Percentiles rank a stretch among this genome's conserved stretches.
Evolutionary conservation across 2,329 filamentous ascomycete genomes (phyloP).

Genomic region (Sporothrix luriei): DNA sequence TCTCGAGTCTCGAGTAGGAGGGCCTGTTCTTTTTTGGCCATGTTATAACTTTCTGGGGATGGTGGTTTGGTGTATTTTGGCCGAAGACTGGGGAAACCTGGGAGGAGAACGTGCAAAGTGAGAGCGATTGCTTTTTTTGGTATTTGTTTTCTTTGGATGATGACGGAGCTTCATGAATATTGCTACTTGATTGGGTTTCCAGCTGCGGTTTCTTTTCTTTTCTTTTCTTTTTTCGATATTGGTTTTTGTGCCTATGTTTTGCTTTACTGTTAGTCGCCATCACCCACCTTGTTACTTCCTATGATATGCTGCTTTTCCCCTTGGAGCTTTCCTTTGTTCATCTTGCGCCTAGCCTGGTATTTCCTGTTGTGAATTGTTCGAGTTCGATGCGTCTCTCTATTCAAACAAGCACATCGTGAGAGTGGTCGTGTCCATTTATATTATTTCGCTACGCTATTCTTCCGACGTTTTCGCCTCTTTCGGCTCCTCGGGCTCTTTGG

Average conservation of each 20-base stretch:
- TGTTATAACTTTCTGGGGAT: slow-evolving; percentile 6
- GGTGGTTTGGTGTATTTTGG: not conserved
- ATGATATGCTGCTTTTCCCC: not conserved
- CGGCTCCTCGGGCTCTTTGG: not conserved
- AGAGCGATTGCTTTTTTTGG: not conserved
- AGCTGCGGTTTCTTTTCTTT: not conserved
- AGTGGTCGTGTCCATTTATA: slow-evolving; percentile 2
- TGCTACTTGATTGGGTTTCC: slow-evolving; percentile 9
- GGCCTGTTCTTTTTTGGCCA: not conserved
- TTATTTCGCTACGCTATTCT: not conserved
- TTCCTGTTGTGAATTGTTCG: not conserved
- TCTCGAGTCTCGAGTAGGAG: no score
- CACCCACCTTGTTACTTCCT: not conserved
- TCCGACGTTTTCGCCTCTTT: no score
- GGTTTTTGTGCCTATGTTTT: not conserved
- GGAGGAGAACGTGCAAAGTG: not conserved
- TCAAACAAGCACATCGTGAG: not conserved
- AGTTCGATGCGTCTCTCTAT: slow-evolving; percentile 7
- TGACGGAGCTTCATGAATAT: slow-evolving; percentile 24
- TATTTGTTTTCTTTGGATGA: slow-evolving; percentile 16
- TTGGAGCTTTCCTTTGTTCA: not conserved
- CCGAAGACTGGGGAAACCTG: not conserved
- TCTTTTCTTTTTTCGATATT: not conserved
- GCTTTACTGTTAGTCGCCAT: not conserved
- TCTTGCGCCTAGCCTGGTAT: not conserved